phyloP scores from a whole-genome alignment of 169 alveolate genomes.

The Plasmodium sp. region DNA sequence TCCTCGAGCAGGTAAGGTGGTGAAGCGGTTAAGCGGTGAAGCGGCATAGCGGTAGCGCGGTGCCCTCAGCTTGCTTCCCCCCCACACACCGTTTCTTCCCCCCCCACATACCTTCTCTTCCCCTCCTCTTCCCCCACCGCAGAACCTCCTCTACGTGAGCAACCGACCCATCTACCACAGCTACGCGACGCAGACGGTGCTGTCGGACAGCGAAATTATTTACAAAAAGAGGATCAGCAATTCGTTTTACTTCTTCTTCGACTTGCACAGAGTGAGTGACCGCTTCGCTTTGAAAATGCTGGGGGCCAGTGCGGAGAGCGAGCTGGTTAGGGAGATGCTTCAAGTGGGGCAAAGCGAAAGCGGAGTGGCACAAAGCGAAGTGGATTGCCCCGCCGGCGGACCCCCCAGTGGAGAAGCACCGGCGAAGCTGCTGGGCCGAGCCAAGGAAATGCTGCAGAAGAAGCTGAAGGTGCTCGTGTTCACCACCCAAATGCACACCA shows the following conservation, averaged over 20 bases:
- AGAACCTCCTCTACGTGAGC: conserved; percentile 63
- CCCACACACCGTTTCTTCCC: no score
- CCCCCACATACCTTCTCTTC: no score
- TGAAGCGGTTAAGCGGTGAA: background rate
- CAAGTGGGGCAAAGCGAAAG: background rate
- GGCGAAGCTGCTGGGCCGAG: background rate
- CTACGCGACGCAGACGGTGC: conserved; percentile 53
- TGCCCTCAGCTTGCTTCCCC: no score
- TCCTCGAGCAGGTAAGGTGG: conserved; percentile 19
- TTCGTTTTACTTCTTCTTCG: conserved; percentile 58
- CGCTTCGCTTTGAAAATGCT: background rate
- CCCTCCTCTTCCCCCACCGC: background rate
- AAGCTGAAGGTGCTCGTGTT: conserved; percentile 42
- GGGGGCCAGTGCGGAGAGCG: background rate
- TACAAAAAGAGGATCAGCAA: conserved; percentile 40
- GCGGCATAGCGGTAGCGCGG: background rate
- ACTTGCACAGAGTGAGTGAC: background rate
- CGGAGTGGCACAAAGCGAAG: background rate
- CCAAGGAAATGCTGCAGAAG: background rate
- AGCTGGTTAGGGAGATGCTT: conserved; percentile 16
- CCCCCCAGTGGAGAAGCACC: background rate
- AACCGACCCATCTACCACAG: conserved; percentile 68
- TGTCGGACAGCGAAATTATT: conserved; percentile 70
- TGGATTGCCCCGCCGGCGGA: background rate
- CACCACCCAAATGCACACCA: conserved; percentile 72